Base-by-base conservation (phyloP, 768 basidiomycete genomes). In the Terana coerulea region DNA sequence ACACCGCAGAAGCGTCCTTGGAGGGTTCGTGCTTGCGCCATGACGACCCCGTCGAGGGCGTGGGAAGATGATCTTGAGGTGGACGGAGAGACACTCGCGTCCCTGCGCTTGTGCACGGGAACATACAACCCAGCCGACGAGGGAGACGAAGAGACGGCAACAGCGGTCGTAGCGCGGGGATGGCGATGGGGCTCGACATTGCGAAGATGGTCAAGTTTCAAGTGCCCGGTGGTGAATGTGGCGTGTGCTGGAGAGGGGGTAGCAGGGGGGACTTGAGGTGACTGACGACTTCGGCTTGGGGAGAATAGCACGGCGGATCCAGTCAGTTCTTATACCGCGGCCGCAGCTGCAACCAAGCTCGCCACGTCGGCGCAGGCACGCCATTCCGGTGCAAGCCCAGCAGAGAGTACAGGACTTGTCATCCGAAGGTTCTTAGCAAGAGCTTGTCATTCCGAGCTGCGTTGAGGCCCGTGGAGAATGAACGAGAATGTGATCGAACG, bases 131-230 rank as follows among this genome's bases (percentile, higher is more conserved):
- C 52, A 12, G 40, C 41, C 43, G 52, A 42, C 31, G 31, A 22
- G 34, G 55, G 45, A 10, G 55, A 43, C 35, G 50, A 30, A 8
- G 46, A 17, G 2, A 47, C 19, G 15, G 52, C 8, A n/a, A n/a
- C n/a, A n/a, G n/a, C n/a, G n/a, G n/a, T n/a, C n/a, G n/a, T n/a
- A n/a, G 44, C 45, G 47, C n/a, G 35, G 57, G 55, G 52, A 62
- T 54, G 37, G 59, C 53, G 25, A 58, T 53, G 19, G 61, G 61
- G 54, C 54, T 57, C 50, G 58, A 62, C 61, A 62, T 60, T 26
- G 48, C 37, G 26, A 47, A 29, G 48, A 24, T 21, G 1, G 29
- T 28, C 19, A 21, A 24, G 14, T 4, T 24, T 12, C 17, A 39
- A 24, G 34, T 17, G 40, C n/a, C 21, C 22, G 42, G 14, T 31